Evolutionary conservation across 2,329 filamentous ascomycete species (phyloP).

Genomic region (Simplicillium sp.): DNA sequence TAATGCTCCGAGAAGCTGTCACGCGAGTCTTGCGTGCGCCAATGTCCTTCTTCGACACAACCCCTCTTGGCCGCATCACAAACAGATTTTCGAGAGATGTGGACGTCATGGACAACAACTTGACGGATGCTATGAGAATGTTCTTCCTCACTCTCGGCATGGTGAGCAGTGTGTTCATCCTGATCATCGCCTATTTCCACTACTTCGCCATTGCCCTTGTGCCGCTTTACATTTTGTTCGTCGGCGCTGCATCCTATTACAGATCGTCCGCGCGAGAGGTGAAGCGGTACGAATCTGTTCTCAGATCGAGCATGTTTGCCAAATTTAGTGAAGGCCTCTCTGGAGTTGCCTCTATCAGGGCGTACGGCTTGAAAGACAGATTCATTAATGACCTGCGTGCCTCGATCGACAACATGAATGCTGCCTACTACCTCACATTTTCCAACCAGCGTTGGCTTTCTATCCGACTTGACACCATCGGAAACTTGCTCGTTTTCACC

Average conservation of each 20-base stretch:
- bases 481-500: constrained; percentile 75
- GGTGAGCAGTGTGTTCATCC: constrained; percentile 73
- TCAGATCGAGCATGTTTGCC: constrained; percentile 81
- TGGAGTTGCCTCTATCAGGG: constrained; percentile 76
- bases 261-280: constrained; percentile 84
- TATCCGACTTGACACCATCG: constrained; percentile 73
- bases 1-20: constrained; percentile 74
- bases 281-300: constrained; percentile 85
- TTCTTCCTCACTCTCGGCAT: constrained; percentile 78
- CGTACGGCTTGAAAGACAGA: constrained; percentile 71
- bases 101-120: constrained; percentile 90
- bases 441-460: constrained; percentile 93
- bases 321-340: constrained; percentile 84
- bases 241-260: constrained; percentile 81
- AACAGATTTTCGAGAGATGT: constrained; percentile 95
- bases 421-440: constrained; percentile 90
- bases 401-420: constrained; percentile 84
- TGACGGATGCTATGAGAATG: constrained; percentile 86
- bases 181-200: constrained; percentile 93
- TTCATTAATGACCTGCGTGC: constrained; percentile 63
- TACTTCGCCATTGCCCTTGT: constrained; percentile 63
- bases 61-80: constrained; percentile 86
- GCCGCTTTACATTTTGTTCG: constrained; percentile 64
- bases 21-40: constrained; percentile 61
- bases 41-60: constrained; percentile 97